A percentile compares a stretch with the other conserved stretches of the same genome.
Conservation (phyloP, 202 grass and related monocot species). For the Elaeis oleifera region DNA sequence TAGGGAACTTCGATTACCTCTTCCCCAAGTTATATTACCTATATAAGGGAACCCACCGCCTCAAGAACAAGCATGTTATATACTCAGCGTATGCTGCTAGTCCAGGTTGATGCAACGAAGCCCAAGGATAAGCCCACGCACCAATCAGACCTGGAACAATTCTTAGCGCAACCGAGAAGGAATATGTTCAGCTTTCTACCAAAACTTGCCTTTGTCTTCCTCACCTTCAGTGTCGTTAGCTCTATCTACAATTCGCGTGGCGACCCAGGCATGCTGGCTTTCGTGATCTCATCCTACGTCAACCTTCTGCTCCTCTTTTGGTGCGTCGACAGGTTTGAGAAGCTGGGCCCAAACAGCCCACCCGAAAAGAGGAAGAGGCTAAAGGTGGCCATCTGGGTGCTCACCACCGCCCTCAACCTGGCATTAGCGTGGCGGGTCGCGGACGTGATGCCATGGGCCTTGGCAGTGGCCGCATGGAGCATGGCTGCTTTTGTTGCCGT, state of each 20-base stretch:
- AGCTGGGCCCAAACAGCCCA: neutral
- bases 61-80: no score
- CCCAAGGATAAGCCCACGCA: no score
- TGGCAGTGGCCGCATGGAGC: slow-evolving; percentile 28
- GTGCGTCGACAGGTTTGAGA: slow-evolving; percentile 16
- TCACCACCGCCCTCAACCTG: slow-evolving; percentile 16
- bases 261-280: neutral
- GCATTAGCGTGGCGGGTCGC: slow-evolving; percentile 19
- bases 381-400: slow-evolving; percentile 25
- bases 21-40: no score
- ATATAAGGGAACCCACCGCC: no score
- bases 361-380: neutral
- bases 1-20: no score
- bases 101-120: no score
- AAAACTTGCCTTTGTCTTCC: neutral
- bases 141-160: no score
- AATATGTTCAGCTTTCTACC: neutral
- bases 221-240: slow-evolving; percentile 12
- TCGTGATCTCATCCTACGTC: slow-evolving; percentile 6
- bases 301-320: slow-evolving; percentile 24
- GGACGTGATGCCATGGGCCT: slow-evolving; percentile 1
- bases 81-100: no score
- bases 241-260: neutral
- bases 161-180: no score
- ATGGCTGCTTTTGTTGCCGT: slow-evolving; percentile 6